Evolutionary conservation across 2,329 filamentous ascomycete species (phyloP).

Genomic region (Colletotrichum caudatum): DNA sequence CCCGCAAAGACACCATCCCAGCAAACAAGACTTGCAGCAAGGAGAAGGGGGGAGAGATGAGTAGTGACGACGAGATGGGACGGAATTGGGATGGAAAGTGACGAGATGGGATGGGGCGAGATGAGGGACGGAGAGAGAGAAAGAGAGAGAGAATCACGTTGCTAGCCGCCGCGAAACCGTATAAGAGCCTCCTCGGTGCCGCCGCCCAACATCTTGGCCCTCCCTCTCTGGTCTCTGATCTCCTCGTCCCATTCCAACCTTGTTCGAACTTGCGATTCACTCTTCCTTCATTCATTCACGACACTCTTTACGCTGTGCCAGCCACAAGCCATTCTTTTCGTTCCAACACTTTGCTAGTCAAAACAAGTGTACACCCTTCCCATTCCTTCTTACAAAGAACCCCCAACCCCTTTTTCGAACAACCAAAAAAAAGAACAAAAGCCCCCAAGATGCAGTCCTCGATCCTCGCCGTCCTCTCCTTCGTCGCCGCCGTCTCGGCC

Average conservation of each 20-base stretch:
- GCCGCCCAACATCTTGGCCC: background rate
- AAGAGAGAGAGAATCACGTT: background rate
- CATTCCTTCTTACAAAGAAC: background rate
- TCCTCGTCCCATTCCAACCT: constrained; percentile 36
- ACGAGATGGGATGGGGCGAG: background rate
- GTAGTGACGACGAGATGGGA: background rate
- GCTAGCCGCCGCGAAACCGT: constrained; percentile 10
- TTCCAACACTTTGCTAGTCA: constrained; percentile 29
- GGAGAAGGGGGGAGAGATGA: background rate
- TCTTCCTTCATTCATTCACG: constrained; percentile 36
- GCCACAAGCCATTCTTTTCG: constrained; percentile 43
- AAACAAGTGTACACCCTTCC: background rate
- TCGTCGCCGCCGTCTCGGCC: constrained; percentile 42
- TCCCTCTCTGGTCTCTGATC: constrained; percentile 24
- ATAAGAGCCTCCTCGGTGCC: constrained; percentile 37
- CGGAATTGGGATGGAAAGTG: background rate
- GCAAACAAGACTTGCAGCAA: background rate
- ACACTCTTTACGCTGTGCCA: constrained; percentile 41
- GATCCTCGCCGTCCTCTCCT: constrained; percentile 41
- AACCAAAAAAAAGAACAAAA: constrained; percentile 18
- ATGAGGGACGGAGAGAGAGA: background rate
- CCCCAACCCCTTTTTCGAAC: background rate
- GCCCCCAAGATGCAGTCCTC: constrained; percentile 40
- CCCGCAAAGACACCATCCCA: constrained; percentile 26
- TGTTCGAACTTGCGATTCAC: constrained; percentile 38